Evolutionary conservation across 1,284 basidiomycete genomes (phyloP).

Genomic region (Sanghuangporus weigelae): DNA sequence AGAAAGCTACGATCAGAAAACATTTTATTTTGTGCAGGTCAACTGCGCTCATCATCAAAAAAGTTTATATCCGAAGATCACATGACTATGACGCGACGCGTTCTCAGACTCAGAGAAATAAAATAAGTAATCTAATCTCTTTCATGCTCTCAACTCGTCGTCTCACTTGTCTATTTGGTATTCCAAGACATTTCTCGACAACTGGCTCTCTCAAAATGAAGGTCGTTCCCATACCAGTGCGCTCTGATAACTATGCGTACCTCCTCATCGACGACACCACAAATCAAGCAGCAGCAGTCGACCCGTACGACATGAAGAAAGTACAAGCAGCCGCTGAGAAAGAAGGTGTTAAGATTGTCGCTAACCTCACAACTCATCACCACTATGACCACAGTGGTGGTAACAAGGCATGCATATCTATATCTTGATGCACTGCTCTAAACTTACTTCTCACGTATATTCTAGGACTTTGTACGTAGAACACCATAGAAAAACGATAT

Average conservation of each 20-base stretch:
- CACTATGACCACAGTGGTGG: conserved; percentile 91
- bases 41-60: not conserved
- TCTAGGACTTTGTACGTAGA: conserved; percentile 10
- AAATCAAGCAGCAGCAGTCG: conserved; percentile 71
- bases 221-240: conserved; percentile 71
- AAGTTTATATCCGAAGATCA: not conserved
- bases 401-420: conserved; percentile 47
- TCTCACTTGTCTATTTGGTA: not conserved
- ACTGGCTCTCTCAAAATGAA: conserved; percentile 43
- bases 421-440: not conserved
- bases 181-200: not conserved
- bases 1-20: not conserved
- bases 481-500: not conserved
- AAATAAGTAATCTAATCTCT: not conserved
- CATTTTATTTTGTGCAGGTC: not conserved
- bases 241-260: conserved; percentile 87
- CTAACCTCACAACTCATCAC: conserved; percentile 84
- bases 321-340: conserved; percentile 64
- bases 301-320: conserved; percentile 80
- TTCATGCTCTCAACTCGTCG: not conserved
- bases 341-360: conserved; percentile 66
- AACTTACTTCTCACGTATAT: not conserved
- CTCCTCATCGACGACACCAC: conserved; percentile 71
- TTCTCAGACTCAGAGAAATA: not conserved
- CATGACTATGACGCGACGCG: conserved; percentile 2